Evolutionary conservation across 805 yeast genomes (phyloP), one percentile per base, ranked within the genome.

Genomic region (Diddensiella transvaalensis): DNA sequence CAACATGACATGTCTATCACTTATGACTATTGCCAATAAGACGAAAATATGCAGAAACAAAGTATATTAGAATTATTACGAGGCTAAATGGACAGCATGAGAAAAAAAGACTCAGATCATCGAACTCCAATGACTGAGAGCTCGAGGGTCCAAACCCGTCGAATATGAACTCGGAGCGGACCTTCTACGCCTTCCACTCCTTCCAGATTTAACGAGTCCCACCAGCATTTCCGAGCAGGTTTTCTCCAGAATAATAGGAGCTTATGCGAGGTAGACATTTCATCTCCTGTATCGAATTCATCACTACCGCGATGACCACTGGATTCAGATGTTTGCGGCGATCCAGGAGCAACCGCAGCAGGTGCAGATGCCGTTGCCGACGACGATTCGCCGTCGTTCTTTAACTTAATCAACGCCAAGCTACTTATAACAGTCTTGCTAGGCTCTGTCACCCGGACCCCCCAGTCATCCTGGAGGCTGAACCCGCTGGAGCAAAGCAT

Each of bases 181-280:
- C 67, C 71, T 19, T 60, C 61, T 13, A 60, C 60, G 8, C 62
- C 67, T 21, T 58, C 52, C 18, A 68, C 50, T 2, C 62, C 66
- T 3, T 65, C 66, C 15, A 72, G 64, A 18, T 60, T 68, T 10
- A 64, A 44, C 49, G 69, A 69, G 40, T 79, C 81, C 99, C 99
- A 93, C 99, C 99, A 93, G 70, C 99, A 93, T 64, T 93, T 93
- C 62, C 98, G 78, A 1, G 99, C 99, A 0, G 99, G 99, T 63
- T 93, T 93, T 54, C 96, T 78, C 98, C 99, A 93, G 63, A 93
- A 93, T 45, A 93, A 70, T 32, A 93, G 72, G 44, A 93, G 74
- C 65, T 93, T 93, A 42, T 70, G 74, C 2, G 72, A 60, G 24
- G 70, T 66, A 10, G 66, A 57, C 37, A 61, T 46, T 10, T 52